Base-by-base conservation (phyloP, 192 early-diverging fungal genomes). In the Rhizophagus clarus region DNA sequence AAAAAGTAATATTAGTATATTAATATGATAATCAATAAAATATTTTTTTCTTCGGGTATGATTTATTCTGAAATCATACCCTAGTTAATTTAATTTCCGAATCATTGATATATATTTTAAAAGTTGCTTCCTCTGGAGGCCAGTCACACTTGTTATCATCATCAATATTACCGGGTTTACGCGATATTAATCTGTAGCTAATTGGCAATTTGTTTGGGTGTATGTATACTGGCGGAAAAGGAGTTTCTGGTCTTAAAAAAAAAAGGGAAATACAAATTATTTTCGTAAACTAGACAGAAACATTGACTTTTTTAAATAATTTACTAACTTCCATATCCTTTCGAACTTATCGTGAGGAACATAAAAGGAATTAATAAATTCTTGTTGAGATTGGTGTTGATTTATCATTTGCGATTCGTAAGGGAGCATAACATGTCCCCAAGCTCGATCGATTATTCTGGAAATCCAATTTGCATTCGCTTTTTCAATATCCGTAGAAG, bases 391-490 rank as follows among this genome's bases (percentile, higher is more conserved):
- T 5, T 67, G 26, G 20, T 15, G 31, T 31, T 67, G 64, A 67
- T 67, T 67, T 3, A 7, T 17, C 11, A 66, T 12, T 10, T 24
- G 31, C 3, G 64, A 26, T 12, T 67, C n/a, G 32, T 67, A 29
- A 31, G 28, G 64, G 1, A 31, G 31, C 26, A 67, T 67, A 31
- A 28, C 64, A 29, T 67, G 31, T 1, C 26, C 31, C 64, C 64
- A 67, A 67, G 64, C 64, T 31, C 31, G 64, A 67, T 67, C 64
- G 4, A 67, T 15, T 67, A 67, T 31, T 67, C 64, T 26, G 29
- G 28, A 28, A 12, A 31, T n/a, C 64, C 64, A 67, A 31, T 67
- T 67, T 67, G 29, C 26, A 67, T 67, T 31, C 14, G 31, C 64
- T 15, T 31, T 28, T 67, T 67, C 64, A 32, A 14, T 31, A 32